Conservation (phyloP, 306 rosid species). For the Malus asiatica region DNA sequence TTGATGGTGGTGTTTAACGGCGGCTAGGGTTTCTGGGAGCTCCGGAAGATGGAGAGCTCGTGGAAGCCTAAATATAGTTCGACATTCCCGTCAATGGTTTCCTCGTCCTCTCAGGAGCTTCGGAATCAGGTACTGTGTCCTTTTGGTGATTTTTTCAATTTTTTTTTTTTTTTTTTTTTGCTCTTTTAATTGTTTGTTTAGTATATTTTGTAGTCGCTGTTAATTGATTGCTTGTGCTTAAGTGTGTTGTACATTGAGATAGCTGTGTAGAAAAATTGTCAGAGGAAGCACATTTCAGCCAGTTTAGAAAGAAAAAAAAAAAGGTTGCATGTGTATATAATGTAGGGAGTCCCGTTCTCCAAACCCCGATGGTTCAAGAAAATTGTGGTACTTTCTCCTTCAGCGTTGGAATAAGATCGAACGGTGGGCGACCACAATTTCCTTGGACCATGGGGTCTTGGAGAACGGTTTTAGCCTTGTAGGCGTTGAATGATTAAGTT, state of each 20-base stretch:
- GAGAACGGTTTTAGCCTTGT: too few species aligned
- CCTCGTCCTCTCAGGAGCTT: conserved; percentile 33
- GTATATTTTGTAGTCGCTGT: background rate
- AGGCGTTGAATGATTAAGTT: background rate
- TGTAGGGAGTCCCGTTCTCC: too few species aligned
- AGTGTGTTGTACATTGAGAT: background rate
- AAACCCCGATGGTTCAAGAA: too few species aligned
- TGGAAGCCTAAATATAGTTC: conserved; percentile 27
- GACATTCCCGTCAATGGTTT: conserved; percentile 15
- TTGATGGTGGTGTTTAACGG: conserved; percentile 11
- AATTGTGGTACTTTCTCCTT: too few species aligned
- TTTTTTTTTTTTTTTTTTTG: too few species aligned
- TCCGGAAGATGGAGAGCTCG: conserved; percentile 23
- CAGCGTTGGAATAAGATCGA: too few species aligned
- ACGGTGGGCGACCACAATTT: too few species aligned
- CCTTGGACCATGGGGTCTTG: too few species aligned
- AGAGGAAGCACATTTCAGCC: background rate
- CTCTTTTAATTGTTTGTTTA: background rate
- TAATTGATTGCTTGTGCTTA: background rate
- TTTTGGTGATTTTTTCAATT: background rate
- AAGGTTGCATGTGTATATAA: background rate
- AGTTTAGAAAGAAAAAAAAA: background rate
- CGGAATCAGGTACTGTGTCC: conserved; percentile 22
- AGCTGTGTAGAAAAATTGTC: background rate
- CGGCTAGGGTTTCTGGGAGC: conserved; percentile 19